phyloP scores from a whole-genome alignment of 495 filamentous ascomycete species.

The Neurospora pannonica region DNA sequence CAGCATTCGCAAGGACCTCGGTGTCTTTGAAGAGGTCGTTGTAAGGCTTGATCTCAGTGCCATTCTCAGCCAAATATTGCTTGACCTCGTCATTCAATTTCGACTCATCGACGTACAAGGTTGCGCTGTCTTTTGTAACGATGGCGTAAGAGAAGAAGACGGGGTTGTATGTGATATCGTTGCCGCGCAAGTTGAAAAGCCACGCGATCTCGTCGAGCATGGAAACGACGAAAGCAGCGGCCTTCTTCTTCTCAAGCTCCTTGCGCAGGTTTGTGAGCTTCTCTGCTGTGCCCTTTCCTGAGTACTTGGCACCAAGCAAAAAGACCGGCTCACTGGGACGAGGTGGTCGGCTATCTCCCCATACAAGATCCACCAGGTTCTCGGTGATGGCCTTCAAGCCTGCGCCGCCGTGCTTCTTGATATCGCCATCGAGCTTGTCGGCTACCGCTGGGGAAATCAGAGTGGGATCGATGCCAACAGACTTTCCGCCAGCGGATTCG shows the following conservation, averaged over 20 bases:
- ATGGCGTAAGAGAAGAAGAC: constrained; percentile 98
- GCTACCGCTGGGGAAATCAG: constrained; percentile 79
- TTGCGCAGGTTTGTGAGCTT: constrained; percentile 85
- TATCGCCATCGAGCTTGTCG: constrained; percentile 75
- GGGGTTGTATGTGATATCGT: constrained; percentile 95
- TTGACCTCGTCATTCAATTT: constrained; percentile 65
- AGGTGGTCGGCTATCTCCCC: constrained; percentile 64
- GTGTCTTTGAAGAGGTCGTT: constrained; percentile 72
- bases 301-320: constrained; percentile 58
- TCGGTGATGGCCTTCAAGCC: constrained; percentile 61
- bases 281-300: constrained; percentile 72
- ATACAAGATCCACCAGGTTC: constrained; percentile 83
- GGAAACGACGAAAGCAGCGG: constrained; percentile 77
- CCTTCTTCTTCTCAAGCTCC: constrained; percentile 87
- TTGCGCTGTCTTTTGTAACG: constrained; percentile 71
- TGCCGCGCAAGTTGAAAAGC: constrained; percentile 94
- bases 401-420: constrained; percentile 77
- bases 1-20: constrained; percentile 45
- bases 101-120: constrained; percentile 72
- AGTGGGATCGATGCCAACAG: constrained; percentile 84
- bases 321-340: constrained; percentile 69
- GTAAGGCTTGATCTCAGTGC: constrained; percentile 73
- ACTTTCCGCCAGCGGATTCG: constrained; percentile 73
- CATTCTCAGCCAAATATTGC: constrained; percentile 58
- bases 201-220: constrained; percentile 98